Evolutionary conservation across 345 rosid genomes (phyloP).

Genomic region (Mangifera indica): DNA sequence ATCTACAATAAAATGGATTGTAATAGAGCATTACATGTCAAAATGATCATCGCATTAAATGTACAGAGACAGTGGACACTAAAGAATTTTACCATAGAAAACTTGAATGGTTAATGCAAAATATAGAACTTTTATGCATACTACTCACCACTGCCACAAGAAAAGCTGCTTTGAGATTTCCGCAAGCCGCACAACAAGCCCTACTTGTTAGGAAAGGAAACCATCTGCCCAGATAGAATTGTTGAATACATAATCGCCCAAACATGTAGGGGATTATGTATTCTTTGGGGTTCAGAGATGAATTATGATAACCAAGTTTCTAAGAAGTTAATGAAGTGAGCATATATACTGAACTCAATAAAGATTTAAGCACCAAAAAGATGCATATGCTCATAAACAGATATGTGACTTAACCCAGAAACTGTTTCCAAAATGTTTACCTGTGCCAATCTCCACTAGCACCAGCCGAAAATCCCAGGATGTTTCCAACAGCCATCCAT

Average conservation of each 20-base stretch:
- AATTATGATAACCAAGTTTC: conserved; percentile 1
- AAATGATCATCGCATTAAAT: not conserved
- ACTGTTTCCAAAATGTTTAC: conserved; percentile 37
- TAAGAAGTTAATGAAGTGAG: not conserved
- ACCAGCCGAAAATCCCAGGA: conserved; percentile 97
- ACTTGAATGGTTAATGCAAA: not conserved
- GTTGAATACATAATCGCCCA: conserved; percentile 21
- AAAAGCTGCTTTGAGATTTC: conserved; percentile 95
- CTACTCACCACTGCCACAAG: conserved; percentile 85
- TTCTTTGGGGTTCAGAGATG: not conserved
- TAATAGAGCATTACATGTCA: conserved; percentile 12
- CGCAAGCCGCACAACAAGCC: conserved; percentile 98
- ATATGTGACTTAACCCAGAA: conserved; percentile 9
- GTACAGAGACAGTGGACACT: not conserved
- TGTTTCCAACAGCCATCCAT: conserved; percentile 98
- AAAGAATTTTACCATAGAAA: not conserved
- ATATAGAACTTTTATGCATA: conserved; percentile 8
- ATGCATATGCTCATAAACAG: not conserved
- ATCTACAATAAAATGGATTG: not conserved
- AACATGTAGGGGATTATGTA: not conserved
- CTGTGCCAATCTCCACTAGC: conserved; percentile 92
- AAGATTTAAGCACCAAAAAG: not conserved
- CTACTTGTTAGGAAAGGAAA: conserved; percentile 86
- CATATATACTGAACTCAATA: not conserved
- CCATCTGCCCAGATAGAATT: conserved; percentile 62